Evolutionary conservation across 2,329 filamentous ascomycete genomes (phyloP).

Genomic region (Pezicula neosporulosa): DNA sequence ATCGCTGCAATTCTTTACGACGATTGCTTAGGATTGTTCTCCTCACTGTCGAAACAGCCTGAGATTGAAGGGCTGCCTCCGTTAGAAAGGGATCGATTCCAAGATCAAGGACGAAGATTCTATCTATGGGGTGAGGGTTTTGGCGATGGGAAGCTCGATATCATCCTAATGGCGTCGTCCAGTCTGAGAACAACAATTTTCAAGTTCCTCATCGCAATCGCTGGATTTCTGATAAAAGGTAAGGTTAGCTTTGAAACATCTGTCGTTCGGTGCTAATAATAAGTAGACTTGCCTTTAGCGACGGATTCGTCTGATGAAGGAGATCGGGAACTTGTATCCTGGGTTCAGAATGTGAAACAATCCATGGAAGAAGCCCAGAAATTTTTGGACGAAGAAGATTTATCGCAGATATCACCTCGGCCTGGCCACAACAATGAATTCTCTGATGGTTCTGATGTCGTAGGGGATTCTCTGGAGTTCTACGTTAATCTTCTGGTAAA

Average conservation of each 20-base stretch:
- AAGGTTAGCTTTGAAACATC: not conserved
- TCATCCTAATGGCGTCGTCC: not conserved
- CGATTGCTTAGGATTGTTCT: not conserved
- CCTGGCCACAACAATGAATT: not conserved
- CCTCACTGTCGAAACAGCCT: not conserved
- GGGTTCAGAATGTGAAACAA: too few species aligned
- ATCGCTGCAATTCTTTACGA: not conserved
- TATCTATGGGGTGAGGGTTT: not conserved
- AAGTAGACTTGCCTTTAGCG: not conserved
- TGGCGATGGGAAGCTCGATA: not conserved
- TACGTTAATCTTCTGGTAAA: not conserved
- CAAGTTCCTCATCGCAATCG: not conserved
- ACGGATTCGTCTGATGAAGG: not conserved
- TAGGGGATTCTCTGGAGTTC: not conserved
- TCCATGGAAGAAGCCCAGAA: too few species aligned
- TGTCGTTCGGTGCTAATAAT: not conserved
- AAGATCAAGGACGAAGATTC: not conserved
- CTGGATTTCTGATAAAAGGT: slow-evolving; percentile 1
- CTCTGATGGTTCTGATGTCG: not conserved
- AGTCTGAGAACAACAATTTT: not conserved
- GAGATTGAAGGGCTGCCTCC: not conserved
- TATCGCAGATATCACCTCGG: not conserved
- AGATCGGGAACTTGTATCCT: too few species aligned
- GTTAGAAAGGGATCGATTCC: not conserved
- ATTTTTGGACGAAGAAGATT: not conserved